Percentiles rank a stretch among this genome's conserved stretches.
Evolutionary conservation across 306 rosid genomes (phyloP).

Genomic region (Fragaria nilgerrensis): DNA sequence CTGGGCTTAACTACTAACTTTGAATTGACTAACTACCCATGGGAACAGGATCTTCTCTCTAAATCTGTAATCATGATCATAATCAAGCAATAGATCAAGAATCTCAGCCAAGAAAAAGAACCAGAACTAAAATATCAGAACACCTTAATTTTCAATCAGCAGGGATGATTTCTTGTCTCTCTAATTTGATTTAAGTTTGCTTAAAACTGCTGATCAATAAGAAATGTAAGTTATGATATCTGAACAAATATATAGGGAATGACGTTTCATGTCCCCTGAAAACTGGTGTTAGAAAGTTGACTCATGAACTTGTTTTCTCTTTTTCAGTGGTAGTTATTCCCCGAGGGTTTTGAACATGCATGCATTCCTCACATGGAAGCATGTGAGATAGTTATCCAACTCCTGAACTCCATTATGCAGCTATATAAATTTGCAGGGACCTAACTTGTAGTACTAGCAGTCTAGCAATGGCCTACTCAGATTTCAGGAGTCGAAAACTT

Average conservation of each 20-base stretch:
- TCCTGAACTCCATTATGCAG: neutral
- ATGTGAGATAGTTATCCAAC: slow-evolving; percentile 4
- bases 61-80: neutral
- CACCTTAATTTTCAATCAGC: slow-evolving; percentile 9
- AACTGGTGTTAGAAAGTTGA: neutral
- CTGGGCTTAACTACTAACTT: neutral
- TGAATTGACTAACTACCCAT: neutral
- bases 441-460: neutral
- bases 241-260: slow-evolving; percentile 23
- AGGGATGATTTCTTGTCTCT: slow-evolving; percentile 23
- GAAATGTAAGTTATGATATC: slow-evolving; percentile 5
- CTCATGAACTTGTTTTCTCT: neutral
- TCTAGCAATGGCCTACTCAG: neutral
- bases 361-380: slow-evolving; percentile 7
- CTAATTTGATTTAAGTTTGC: neutral
- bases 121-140: neutral
- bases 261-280: slow-evolving; percentile 18
- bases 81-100: neutral
- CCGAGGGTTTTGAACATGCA: neutral
- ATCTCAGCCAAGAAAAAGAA: neutral
- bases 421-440: neutral
- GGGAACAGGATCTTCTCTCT: neutral
- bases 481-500: neutral
- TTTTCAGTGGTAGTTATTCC: neutral
- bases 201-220: slow-evolving; percentile 1